Base-by-base conservation (phyloP, 352 stramenopile species). In the Phytopythium mirpurense region DNA sequence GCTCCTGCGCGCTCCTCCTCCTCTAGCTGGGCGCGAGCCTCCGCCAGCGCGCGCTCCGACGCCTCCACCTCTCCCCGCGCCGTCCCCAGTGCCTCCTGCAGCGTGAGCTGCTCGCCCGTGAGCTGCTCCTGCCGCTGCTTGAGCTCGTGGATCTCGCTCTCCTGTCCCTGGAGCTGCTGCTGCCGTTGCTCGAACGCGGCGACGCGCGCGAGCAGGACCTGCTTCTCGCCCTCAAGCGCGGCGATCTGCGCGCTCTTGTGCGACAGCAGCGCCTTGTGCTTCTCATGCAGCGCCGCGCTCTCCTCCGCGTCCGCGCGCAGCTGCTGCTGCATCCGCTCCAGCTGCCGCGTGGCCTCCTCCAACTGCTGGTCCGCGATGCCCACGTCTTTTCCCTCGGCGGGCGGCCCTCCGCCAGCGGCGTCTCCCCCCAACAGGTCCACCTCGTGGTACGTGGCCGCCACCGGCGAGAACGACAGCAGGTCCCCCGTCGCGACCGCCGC, bases 361-460 rank as follows among this genome's bases (percentile, higher is more conserved):
- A 86, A 37, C 59, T 83, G 61, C 37, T 45, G 34, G 19, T 75
- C 65, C 35, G 47, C 27, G 18, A 58, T 47, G 14, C 44, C 55
- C 23, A 47, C 60, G 5, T 37, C 37, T 5, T 37, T 58, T n/a
- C n/a, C n/a, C 11, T 16, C 35, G 6, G 38, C 3, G 2, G 42
- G 38, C 32, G 19, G 2, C 2, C 19, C 36, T 3, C 18, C 23
- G 5, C 6, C 19, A 2, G 7, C 19, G 19, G 57, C 55, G 18
- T 61, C 45, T 21, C 70, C 63, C 21, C 44, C 65, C 16, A 81
- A 24, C 53, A 89, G 47, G 45, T 89, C 76, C 42, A 88, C 81
- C 37, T 87, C 72, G 19, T 86, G 63, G 35, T 84, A 84, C 18
- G 62, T 64, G 1, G 54, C 37, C 21, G 45, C 55, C 21, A 69